Base-by-base conservation (phyloP, 805 yeast species). In the Starmerella cellae region DNA sequence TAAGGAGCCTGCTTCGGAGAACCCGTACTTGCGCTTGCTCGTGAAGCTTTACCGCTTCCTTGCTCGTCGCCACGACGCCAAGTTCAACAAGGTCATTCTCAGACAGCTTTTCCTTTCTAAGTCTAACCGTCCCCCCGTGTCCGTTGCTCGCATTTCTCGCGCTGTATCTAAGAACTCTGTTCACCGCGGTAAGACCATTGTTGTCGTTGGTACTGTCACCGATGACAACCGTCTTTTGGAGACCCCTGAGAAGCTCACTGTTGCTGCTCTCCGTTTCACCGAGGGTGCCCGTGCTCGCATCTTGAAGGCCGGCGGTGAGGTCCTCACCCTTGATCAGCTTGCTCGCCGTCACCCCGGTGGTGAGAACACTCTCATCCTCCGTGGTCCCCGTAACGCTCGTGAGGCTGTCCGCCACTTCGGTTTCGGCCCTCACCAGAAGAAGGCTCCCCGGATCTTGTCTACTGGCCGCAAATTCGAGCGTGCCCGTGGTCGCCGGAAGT, bases 371-470 rank as follows among this genome's bases (percentile, higher is more conserved):
- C 73, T 91, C 69, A 73, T 88, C 64, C 74, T 91, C 68, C 84
- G 97, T 77, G 99, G 99, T 70, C 94, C 97, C 74, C 85, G 96
- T 82, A 77, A 74, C 74, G 66, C 94, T 71, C 84, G 99, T 78
- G 96, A 91, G 77, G 96, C 97, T 64, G 97, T 84, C 64, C 84
- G 96, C 77, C 97, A 91, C 82, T 91, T 91, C 68, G 99, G 99
- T 71, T 68, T 88, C 71, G 99, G 99, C 75, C 99, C 99, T 66
- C 98, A 91, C 93, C 84, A 84, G 79, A 73, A 77, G 75, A 91
- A 91, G 84, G 97, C 97, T 65, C 99, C 99, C 74, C 85, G 93
- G 77, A 79, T 91, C 71, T 63, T 71, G 65, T 88, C 97, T 54
- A 85, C 75, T 70, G 99, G 99, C 71, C 91, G 97, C 81, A 91